phyloP scores from a whole-genome alignment of 2,329 filamentous ascomycete species.

The Scortechinia acanthostroma region DNA sequence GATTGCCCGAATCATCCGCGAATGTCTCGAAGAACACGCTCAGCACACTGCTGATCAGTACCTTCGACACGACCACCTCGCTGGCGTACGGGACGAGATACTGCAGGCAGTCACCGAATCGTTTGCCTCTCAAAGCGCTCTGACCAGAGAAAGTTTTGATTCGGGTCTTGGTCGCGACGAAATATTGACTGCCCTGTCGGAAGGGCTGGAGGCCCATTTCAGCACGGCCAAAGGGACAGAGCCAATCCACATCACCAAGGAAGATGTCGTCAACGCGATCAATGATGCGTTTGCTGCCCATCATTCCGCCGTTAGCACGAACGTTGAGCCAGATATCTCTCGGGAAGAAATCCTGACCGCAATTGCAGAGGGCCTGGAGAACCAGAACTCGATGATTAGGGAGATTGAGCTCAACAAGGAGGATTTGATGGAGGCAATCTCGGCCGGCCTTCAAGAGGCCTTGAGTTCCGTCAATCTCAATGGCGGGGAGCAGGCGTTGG shows the following conservation, averaged over 20 bases:
- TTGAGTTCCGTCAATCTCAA: background rate
- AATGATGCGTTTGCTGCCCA: slow-evolving; percentile 14
- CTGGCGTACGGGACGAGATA: background rate
- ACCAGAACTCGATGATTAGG: slow-evolving; percentile 24
- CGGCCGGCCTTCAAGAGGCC: slow-evolving; percentile 9
- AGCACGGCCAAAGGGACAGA: slow-evolving; percentile 7
- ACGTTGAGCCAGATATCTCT: slow-evolving; percentile 22
- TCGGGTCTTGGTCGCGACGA: slow-evolving; percentile 1
- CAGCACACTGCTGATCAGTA: slow-evolving; percentile 1
- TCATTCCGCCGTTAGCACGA: slow-evolving; percentile 7
- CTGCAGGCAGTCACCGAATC: background rate
- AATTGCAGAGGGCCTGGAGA: slow-evolving; percentile 43
- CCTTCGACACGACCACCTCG: background rate
- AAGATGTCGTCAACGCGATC: slow-evolving; percentile 14
- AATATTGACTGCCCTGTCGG: background rate
- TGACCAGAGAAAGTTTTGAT: background rate
- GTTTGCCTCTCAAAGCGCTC: background rate
- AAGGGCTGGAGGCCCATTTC: slow-evolving; percentile 2
- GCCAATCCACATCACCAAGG: slow-evolving; percentile 1
- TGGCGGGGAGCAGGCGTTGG: slow-evolving; percentile 16
- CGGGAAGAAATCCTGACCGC: slow-evolving; percentile 44
- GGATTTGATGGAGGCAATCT: slow-evolving; percentile 50
- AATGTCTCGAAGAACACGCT: slow-evolving; percentile 44
- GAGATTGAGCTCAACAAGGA: slow-evolving; percentile 38
- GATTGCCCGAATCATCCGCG: slow-evolving; percentile 44